Evolutionary conservation across 139 green algal species (phyloP).

Genomic region (Microglena sp.): DNA sequence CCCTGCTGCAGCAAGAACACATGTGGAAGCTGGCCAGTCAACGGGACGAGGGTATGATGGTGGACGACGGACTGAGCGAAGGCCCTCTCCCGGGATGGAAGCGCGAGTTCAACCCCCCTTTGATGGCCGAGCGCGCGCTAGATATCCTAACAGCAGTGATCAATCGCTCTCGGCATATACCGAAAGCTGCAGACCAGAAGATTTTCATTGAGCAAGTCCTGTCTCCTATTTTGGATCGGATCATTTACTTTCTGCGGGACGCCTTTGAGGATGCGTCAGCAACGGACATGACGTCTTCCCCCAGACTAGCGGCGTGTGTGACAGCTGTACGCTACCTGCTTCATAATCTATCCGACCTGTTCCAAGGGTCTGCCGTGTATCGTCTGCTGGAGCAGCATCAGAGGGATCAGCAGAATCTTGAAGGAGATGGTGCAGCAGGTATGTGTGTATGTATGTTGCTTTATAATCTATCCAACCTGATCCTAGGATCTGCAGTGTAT

Average conservation of each 20-base stretch:
- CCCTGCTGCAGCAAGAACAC: neutral
- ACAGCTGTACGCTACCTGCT: slow-evolving; percentile 11
- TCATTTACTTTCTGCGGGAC: neutral
- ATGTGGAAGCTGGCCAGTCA: no score
- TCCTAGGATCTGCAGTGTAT: no score
- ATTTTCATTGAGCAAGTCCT: neutral
- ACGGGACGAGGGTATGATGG: no score
- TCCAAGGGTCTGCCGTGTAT: slow-evolving; percentile 1
- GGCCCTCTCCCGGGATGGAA: neutral
- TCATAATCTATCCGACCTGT: no score
- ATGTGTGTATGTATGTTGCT: no score
- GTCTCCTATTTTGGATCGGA: neutral
- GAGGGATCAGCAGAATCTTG: no score
- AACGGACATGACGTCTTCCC: no score
- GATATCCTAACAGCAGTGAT: neutral
- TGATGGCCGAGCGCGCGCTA: slow-evolving; percentile 1
- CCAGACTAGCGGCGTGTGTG: no score
- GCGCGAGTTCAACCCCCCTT: slow-evolving; percentile 13
- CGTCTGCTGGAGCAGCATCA: neutral
- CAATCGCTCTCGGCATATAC: slow-evolving; percentile 5
- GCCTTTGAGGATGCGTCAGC: no score
- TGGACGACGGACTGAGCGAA: neutral
- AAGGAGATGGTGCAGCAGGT: no score
- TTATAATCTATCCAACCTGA: no score
- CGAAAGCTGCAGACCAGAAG: slow-evolving; percentile 7